Conservation (phyloP, 441 rosid genomes). For the Populus hybrid region DNA sequence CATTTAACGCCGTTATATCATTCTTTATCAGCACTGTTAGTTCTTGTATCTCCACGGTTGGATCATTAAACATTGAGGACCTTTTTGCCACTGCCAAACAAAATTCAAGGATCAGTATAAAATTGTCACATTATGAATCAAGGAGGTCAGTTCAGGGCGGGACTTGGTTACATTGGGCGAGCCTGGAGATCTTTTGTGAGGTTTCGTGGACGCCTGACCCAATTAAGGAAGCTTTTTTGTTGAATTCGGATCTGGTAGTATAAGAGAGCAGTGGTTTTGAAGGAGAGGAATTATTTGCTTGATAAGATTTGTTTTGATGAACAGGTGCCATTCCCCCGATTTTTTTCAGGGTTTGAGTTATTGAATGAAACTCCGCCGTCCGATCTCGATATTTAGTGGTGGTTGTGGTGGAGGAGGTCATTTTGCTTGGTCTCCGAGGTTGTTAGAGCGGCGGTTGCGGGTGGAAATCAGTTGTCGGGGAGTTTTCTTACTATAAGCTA, state of each 20-base stretch:
- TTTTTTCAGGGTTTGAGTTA: constrained; percentile 62
- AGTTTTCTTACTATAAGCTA: not conserved
- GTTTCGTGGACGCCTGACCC: constrained; percentile 72
- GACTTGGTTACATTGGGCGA: constrained; percentile 50
- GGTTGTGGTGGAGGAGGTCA: constrained; percentile 42
- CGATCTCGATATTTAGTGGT: constrained; percentile 50
- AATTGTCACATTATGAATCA: not conserved
- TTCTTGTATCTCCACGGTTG: constrained; percentile 76
- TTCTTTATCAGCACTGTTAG: constrained; percentile 76
- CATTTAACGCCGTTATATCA: constrained; percentile 65
- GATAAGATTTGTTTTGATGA: constrained; percentile 8
- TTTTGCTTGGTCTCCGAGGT: not conserved
- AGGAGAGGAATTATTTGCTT: constrained; percentile 21
- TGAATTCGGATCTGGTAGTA: constrained; percentile 66
- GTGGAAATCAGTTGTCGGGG: not conserved
- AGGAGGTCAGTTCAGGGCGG: not conserved
- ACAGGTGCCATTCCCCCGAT: constrained; percentile 47
- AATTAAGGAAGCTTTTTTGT: constrained; percentile 67
- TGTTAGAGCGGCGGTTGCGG: constrained; percentile 5
- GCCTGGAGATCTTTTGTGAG: constrained; percentile 65
- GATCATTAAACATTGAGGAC: constrained; percentile 91
- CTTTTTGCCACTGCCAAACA: constrained; percentile 63
- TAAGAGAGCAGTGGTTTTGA: constrained; percentile 37
- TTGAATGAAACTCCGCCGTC: constrained; percentile 74
- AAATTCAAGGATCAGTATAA: constrained; percentile 2